A percentile compares a stretch with the other conserved stretches of the same genome.
Evolutionary conservation across 2,329 filamentous ascomycete genomes (phyloP).

Genomic region (Fusarium neocosmosporiellum): DNA sequence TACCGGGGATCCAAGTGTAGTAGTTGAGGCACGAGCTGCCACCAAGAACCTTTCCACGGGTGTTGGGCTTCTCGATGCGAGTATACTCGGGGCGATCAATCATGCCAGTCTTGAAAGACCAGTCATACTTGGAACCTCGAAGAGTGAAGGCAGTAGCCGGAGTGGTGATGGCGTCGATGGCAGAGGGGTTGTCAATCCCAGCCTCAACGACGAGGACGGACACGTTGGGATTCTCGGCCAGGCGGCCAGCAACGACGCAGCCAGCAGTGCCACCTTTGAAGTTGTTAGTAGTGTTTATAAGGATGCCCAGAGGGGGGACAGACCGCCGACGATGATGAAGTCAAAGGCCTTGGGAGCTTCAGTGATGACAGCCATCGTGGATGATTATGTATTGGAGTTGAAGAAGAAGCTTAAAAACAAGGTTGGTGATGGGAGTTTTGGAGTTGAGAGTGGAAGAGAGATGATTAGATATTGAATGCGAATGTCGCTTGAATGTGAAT

Average conservation of each 20-base stretch:
- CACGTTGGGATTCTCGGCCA: conserved; percentile 52
- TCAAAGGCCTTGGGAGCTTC: conserved; percentile 16
- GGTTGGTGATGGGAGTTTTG: not conserved
- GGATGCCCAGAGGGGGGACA: not conserved
- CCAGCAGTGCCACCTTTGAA: conserved; percentile 48
- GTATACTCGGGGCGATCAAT: conserved; percentile 69
- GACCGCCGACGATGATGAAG: conserved; percentile 25
- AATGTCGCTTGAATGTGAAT: not conserved
- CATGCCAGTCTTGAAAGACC: conserved; percentile 71
- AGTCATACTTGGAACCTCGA: conserved; percentile 67
- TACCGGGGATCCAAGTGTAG: conserved; percentile 72
- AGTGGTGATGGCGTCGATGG: conserved; percentile 64
- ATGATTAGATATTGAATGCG: not conserved
- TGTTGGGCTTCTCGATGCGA: conserved; percentile 72
- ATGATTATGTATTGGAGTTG: not conserved
- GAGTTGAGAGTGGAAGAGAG: not conserved
- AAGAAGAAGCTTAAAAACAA: not conserved
- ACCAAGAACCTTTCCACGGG: conserved; percentile 68
- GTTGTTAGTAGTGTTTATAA: not conserved
- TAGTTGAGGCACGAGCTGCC: conserved; percentile 71
- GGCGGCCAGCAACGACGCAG: conserved; percentile 50
- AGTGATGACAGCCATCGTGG: conserved; percentile 8
- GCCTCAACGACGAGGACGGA: conserved; percentile 61
- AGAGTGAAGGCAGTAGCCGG: conserved; percentile 65
- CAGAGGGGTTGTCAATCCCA: conserved; percentile 58